Conservation (phyloP, 192 early-diverging fungal genomes). For the Dimargaris cristalligena region DNA sequence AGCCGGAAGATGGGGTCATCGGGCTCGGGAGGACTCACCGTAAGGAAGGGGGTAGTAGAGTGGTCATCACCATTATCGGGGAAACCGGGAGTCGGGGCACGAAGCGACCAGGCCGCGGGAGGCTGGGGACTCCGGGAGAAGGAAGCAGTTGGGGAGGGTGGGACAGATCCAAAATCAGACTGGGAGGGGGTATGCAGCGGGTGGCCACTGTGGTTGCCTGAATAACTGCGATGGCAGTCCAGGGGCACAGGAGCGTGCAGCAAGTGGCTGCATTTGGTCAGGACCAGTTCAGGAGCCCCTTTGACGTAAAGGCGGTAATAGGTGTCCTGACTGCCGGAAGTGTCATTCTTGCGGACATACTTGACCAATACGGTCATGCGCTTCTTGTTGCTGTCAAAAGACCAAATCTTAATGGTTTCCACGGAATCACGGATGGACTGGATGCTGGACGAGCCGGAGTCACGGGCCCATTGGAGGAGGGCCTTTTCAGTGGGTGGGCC, state of each 20-base stretch:
- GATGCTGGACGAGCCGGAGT: slow-evolving; percentile 43
- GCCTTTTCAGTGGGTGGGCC: slow-evolving; percentile 97
- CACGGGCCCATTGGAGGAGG: slow-evolving; percentile 59
- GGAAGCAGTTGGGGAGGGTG: slow-evolving; percentile 12
- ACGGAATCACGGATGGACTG: slow-evolving; percentile 41
- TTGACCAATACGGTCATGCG: slow-evolving; percentile 76
- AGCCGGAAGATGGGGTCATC: neutral
- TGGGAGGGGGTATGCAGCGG: neutral
- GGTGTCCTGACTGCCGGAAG: slow-evolving; percentile 17
- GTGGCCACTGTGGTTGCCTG: neutral
- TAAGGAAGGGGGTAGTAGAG: neutral
- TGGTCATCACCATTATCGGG: neutral
- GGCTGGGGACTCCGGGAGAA: slow-evolving; percentile 15
- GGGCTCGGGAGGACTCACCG: neutral
- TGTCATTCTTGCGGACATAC: slow-evolving; percentile 28
- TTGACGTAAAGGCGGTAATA: slow-evolving; percentile 74
- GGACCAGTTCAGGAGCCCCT: slow-evolving; percentile 81
- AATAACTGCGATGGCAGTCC: neutral
- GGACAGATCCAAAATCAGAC: neutral
- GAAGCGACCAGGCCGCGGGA: slow-evolving; percentile 15
- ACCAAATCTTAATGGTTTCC: slow-evolving; percentile 52
- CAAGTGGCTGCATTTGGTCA: slow-evolving; percentile 43
- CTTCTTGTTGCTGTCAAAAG: slow-evolving; percentile 88
- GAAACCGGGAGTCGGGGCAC: neutral
- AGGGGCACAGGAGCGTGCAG: slow-evolving; percentile 15